Percentiles rank a stretch among this genome's conserved stretches.
Conservation (phyloP, 2,329 filamentous ascomycete genomes). For the Trichophyton verrucosum region DNA sequence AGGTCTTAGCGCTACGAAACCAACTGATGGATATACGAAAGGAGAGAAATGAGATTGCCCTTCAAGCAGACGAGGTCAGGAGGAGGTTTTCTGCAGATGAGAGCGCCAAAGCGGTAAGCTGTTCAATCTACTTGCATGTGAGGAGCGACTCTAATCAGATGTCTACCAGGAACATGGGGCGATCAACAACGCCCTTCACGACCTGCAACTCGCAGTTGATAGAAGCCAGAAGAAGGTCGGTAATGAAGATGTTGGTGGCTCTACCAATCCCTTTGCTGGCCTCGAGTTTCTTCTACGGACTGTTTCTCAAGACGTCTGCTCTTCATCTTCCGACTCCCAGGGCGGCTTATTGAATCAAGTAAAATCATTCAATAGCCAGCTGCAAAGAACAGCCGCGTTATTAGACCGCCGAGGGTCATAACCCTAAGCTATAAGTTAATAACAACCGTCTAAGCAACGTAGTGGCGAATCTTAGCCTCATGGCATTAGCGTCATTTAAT, state of each 20-base stretch:
- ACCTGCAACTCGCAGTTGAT: slow-evolving; percentile 31
- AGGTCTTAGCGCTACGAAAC: slow-evolving; percentile 34
- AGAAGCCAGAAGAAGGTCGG: slow-evolving; percentile 21
- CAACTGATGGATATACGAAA: slow-evolving; percentile 38
- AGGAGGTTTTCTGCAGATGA: slow-evolving; percentile 30
- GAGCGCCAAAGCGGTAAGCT: slow-evolving; percentile 23
- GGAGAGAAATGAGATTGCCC: slow-evolving; percentile 37
- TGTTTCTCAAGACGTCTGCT: slow-evolving; percentile 31
- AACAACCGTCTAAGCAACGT: too few species aligned
- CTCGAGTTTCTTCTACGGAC: slow-evolving; percentile 34
- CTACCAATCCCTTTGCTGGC: slow-evolving; percentile 20
- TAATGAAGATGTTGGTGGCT: slow-evolving; percentile 8
- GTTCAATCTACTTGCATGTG: neutral
- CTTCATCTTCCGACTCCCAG: slow-evolving; percentile 24
- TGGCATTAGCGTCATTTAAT: too few species aligned
- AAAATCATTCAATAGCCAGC: slow-evolving; percentile 31
- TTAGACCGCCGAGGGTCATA: neutral
- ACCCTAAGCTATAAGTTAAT: too few species aligned
- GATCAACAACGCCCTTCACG: slow-evolving; percentile 32
- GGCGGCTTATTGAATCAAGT: slow-evolving; percentile 33
- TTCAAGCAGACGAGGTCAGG: slow-evolving; percentile 40
- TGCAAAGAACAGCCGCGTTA: slow-evolving; percentile 19
- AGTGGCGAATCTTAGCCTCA: too few species aligned
- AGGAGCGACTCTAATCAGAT: neutral
- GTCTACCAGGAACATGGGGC: slow-evolving; percentile 23